Evolutionary conservation across 164 flowering plant species (phyloP).

Genomic region (Sedum album): DNA sequence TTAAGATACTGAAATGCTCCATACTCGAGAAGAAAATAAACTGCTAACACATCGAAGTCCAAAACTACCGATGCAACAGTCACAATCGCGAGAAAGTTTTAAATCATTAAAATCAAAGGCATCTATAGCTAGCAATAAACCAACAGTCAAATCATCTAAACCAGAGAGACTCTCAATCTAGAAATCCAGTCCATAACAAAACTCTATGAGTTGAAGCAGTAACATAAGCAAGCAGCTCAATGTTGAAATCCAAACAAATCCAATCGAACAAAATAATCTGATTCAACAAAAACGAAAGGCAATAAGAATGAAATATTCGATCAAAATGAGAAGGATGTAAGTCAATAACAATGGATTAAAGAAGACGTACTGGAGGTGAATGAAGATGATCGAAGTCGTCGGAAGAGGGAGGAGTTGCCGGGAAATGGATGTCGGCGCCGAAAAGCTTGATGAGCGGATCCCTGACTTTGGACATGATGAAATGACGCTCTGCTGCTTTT

Average conservation of each 20-base stretch:
- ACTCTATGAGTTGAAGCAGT: no score
- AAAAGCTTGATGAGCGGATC: conserved; percentile 2
- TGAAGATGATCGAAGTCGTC: neutral
- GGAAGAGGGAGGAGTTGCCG: neutral
- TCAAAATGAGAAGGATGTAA: no score
- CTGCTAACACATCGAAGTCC: neutral
- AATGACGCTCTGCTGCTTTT: neutral
- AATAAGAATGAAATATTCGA: no score
- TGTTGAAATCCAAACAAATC: no score
- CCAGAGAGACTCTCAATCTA: no score
- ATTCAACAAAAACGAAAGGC: no score
- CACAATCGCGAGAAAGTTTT: neutral
- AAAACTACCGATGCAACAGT: neutral
- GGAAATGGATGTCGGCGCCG: conserved; percentile 1
- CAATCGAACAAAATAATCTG: no score
- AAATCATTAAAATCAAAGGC: neutral
- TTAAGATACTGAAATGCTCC: neutral
- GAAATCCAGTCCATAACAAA: no score
- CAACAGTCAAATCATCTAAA: no score
- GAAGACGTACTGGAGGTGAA: neutral
- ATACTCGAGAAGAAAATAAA: neutral
- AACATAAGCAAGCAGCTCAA: no score
- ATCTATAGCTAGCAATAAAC: neutral
- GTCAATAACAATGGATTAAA: no score
- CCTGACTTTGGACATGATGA: conserved; percentile 11